Evolutionary conservation across 139 green algal species (phyloP).

Genomic region (Chlamydomonas eustigma): DNA sequence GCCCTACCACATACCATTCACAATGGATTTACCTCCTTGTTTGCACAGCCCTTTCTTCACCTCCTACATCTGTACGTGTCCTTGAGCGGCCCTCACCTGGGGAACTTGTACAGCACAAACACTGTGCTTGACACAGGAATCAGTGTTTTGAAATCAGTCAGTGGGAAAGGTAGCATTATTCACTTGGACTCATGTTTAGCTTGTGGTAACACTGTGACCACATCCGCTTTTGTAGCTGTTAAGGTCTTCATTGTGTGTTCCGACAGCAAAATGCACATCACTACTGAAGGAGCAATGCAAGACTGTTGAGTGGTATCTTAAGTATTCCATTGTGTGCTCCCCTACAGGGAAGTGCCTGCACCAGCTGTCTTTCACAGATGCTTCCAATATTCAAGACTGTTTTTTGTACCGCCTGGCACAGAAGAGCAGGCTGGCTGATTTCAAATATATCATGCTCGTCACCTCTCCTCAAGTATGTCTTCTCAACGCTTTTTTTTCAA

Average conservation of each 20-base stretch:
- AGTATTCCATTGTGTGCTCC: background rate
- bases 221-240: background rate
- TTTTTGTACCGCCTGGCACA: constrained; percentile 10
- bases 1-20: no score
- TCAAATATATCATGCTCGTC: constrained; percentile 52
- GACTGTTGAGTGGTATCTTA: no score
- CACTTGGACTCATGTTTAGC: no score
- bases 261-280: no score
- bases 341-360: constrained; percentile 42
- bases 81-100: constrained; percentile 61
- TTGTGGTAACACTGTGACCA: no score
- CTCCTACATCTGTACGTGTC: constrained; percentile 55
- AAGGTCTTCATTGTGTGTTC: no score
- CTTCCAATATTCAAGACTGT: constrained; percentile 2
- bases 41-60: background rate
- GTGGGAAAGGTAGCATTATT: constrained; percentile 29
- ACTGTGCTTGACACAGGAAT: constrained; percentile 51
- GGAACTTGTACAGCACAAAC: constrained; percentile 58
- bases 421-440: constrained; percentile 16
- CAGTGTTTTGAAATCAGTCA: constrained; percentile 43
- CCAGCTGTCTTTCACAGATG: constrained; percentile 64
- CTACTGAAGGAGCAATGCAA: no score
- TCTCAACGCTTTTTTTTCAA: background rate
- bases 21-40: no score
- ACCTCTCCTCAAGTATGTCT: constrained; percentile 24